A percentile compares a stretch with the other conserved stretches of the same genome.
These are phyloP conservation scores for Nigrospora oryzae DNA, from an alignment of 2,329 filamentous ascomycete species.

Conservation along the genomic window DNA sequence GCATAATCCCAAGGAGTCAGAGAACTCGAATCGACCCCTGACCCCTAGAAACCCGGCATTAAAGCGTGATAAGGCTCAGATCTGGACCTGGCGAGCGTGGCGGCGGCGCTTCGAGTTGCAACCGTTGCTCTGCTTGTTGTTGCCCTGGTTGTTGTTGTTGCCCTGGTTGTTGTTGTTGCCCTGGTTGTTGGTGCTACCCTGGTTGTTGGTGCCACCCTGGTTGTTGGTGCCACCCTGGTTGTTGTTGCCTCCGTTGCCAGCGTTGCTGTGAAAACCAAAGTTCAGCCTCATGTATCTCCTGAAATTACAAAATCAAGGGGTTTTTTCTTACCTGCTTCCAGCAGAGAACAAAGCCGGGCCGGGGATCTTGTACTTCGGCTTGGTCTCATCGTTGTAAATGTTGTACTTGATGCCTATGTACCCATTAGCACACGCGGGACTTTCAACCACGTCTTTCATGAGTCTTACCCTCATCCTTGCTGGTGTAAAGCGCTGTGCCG, in stretches of 20 bases:
- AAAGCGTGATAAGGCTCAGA: not conserved
- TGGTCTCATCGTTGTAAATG: conserved; percentile 34
- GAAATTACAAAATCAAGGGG: too few relatives aligned
- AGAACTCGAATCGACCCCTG: too few relatives aligned
- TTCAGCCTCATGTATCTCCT: too few relatives aligned
- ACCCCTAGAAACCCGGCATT: too few relatives aligned
- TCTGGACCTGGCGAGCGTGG: not conserved
- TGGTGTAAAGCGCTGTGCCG: conserved; percentile 19
- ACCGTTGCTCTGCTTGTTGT: not conserved
- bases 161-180: not conserved
- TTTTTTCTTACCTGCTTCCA: not conserved
- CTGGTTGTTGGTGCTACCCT: not conserved
- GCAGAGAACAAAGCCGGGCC: conserved; percentile 15
- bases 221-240: not conserved
- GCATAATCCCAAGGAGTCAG: too few relatives aligned
- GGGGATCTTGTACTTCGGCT: conserved; percentile 15
- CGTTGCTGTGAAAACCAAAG: not conserved
- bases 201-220: not conserved
- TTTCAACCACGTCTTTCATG: too few relatives aligned
- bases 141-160: not conserved
- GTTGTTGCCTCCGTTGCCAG: not conserved
- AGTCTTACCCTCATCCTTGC: conserved; percentile 12
- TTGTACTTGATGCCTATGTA: conserved; percentile 41
- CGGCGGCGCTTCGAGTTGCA: not conserved
- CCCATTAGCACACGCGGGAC: too few relatives aligned